Evolutionary conservation across 1,139 yeast genomes (phyloP), one percentile per base, ranked within the genome.

Genomic region (Candida sanyaensis): DNA sequence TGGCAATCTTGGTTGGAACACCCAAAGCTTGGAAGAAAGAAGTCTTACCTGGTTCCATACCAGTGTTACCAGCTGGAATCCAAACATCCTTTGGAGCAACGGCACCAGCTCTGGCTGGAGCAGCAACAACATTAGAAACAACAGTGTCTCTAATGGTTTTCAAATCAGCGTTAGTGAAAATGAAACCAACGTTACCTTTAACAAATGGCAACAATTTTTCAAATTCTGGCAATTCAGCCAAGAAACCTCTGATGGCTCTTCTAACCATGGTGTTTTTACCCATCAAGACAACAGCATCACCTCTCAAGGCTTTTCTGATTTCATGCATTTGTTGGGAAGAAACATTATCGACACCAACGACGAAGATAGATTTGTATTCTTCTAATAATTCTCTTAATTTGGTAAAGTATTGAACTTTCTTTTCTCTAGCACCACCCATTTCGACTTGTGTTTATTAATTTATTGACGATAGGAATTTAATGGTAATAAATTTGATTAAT

Each of bases 261-360:
- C 99, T 91, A 64, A 95, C 97, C 98, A 95, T 92, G 84, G 99
- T 95, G 97, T 93, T 93, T 89, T 93, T 93, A 84, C 99, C 99
- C 98, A 95, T 93, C 72, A 93, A 83, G 62, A 95, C 92, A 63
- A 88, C 93, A 68, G 93, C 99, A 54, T 85, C 87, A 61, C 91
- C 90, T 83, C 99, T 91, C 69, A 95, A 86, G 61, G 90, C 79
- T 85, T 88, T 91, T 87, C 99, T 92, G 81, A 91, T 86, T 84
- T 93, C 96, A 83, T 93, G 99, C 97, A 93, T 92, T 77, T 93
- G 99, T 84, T 93, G 99, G 66, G 99, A 93, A 64, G 98, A 90
- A 73, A 93, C 99, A 84, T 93, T 93, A 84, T 93, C 99, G 66
- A 93, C 97, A 80, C 98, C 98, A 71, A 93, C 98, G 66, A 93